Base-by-base conservation (phyloP, 2,329 filamentous ascomycete genomes). In the Sporothrix protearum region DNA sequence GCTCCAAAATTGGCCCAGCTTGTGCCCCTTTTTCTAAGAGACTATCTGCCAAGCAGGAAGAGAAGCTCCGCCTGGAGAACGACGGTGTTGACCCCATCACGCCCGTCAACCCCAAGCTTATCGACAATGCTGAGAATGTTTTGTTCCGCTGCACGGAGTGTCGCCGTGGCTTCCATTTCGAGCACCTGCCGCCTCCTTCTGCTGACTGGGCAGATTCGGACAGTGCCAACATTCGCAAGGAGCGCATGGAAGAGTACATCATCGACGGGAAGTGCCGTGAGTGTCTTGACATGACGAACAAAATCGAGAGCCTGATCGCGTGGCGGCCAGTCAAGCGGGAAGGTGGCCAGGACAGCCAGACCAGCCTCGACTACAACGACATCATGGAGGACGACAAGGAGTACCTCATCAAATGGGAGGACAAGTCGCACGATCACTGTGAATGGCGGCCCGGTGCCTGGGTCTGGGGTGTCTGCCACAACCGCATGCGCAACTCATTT, bases 341-440 rank as follows among this genome's bases (percentile, higher is more conserved):
- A 2, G 78, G 83, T 3, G 87, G 85, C 1, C 82, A 85, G 69
- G 81, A 45, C 45, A 30, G 85, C 1, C 82, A 85, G 69, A 81
- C 64, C 45, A 30, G 1, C 28, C 45, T 49, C 28, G 42, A 30
- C 25, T 84, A 85, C 64, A 81, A 88, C 36, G 81, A 87, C 69
- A 81, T 92, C n/a, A 80, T 82, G 12, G 91, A 96, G 77, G 91
- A 93, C 70, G 85, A 92, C n/a, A 94, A 94, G 75, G 93, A 97
- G 76, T 99, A 98, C 77, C 86, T 99, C 2, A 82, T 99, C 76
- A 97, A 96, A 78, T 98, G 94, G 93, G 89, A 91, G 59, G 84
- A 85, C 0, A 85, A 88, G 71, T 97, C 95, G 0, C 96, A 97
- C 77, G 91, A 90, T 74, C 90, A 92, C 75, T 93, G 92, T 69